phyloP scores from a whole-genome alignment of 176 grass and related monocot species.

The Echinochloa phyllopogon region DNA sequence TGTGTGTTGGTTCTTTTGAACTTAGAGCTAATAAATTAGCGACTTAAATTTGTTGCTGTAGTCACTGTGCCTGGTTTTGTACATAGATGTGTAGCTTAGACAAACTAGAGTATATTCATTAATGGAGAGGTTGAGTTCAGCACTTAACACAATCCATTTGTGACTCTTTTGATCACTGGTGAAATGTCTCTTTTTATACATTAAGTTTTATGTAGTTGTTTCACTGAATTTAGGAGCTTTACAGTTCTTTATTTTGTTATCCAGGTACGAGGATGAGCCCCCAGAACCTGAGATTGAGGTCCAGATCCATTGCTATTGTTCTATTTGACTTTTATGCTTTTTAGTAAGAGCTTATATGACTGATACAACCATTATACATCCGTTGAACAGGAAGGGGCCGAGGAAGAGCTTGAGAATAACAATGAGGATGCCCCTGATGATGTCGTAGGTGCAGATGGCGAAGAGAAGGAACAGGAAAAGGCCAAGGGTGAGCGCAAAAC shows the following conservation, averaged over 20 bases:
- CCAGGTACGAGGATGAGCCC: conserved; percentile 85
- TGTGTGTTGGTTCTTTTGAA: background rate
- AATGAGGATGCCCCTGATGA: conserved; percentile 74
- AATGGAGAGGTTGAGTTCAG: background rate
- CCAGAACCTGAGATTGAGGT: conserved; percentile 83
- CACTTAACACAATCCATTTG: background rate
- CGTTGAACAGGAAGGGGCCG: conserved; percentile 70
- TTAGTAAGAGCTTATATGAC: conserved; percentile 2
- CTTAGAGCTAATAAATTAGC: conserved; percentile 13
- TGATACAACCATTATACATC: background rate
- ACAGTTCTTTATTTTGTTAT: conserved; percentile 3
- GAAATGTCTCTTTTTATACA: background rate
- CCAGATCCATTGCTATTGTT: conserved; percentile 2
- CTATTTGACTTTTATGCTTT: background rate
- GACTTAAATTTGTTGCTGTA: background rate
- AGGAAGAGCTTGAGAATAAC: conserved; percentile 79
- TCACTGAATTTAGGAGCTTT: background rate
- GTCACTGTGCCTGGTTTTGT: background rate
- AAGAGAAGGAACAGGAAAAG: conserved; percentile 69
- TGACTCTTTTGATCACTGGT: background rate
- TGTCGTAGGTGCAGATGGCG: conserved; percentile 57
- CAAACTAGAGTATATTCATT: background rate
- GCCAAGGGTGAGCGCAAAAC: conserved; percentile 61
- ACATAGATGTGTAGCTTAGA: background rate
- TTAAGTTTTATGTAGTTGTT: background rate